Base-by-base conservation (phyloP, 1,139 yeast genomes). In the Lodderomyces jiufengensis region DNA sequence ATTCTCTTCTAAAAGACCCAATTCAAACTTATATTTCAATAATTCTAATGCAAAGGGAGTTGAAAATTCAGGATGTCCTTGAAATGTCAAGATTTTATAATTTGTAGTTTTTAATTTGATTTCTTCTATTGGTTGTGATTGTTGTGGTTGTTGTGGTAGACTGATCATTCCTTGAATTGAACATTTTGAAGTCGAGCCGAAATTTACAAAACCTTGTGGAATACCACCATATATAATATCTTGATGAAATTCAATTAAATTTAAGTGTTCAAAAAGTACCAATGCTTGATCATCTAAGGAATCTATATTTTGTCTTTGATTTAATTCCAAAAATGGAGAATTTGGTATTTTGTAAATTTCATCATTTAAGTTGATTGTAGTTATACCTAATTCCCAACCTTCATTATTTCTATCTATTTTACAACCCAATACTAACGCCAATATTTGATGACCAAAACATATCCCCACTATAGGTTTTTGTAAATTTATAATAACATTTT, bases 11-110 rank as follows among this genome's bases (percentile, higher is more conserved):
- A 59, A 36, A 4, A 29, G 26, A 1, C 52, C 54, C 15, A 27
- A 29, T 7, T 52, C 45, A 29, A 39, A 44, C 27, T 43, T 47
- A 24, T 34, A 36, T 42, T 45, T 50, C 41, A 52, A 63, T 55
- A 52, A 63, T 42, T 34, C 62, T 29, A 50, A 44, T 3, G 66
- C 57, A 33, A 55, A 46, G 3, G 59, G 70, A 1, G 67, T 59
- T 20, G 65, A 54, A 50, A 84, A 87, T 54, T 88, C 97, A 0
- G 97, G 96, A 52, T 88, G 97, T 1, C 96, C 96, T 55, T 88
- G 97, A 48, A 86, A 76, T 0, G 94, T 76, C 30, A 86, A 61
- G 3, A 81, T 40, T 35, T 66, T 65, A 14, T 64, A 31, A 11
- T 26, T 25, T 0, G 64, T 61, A 42, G 63, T 67, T 6, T 64